Evolutionary conservation across 2,329 filamentous ascomycete genomes (phyloP).

Genomic region (Alternaria alternata): DNA sequence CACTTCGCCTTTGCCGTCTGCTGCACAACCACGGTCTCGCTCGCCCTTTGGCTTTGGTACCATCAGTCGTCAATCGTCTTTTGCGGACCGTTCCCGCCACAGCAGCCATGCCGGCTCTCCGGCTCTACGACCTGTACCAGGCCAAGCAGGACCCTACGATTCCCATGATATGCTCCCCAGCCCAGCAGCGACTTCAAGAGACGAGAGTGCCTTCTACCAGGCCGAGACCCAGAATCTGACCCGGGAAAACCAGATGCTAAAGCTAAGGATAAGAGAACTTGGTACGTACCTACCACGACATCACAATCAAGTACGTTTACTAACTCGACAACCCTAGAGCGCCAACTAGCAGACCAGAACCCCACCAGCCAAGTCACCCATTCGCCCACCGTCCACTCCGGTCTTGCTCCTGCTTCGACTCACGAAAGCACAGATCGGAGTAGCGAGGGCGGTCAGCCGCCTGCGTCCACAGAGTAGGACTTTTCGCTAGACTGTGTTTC

Average conservation of each 20-base stretch:
- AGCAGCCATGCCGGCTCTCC: constrained; percentile 55
- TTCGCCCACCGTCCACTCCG: constrained; percentile 38
- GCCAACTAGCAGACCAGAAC: constrained; percentile 46
- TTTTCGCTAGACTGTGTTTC: constrained; percentile 4
- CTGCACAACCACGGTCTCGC: constrained; percentile 56
- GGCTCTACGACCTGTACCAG: constrained; percentile 63
- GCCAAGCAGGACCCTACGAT: constrained; percentile 38
- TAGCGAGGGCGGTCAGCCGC: constrained; percentile 1
- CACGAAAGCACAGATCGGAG: constrained; percentile 19
- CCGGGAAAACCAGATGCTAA: constrained; percentile 84
- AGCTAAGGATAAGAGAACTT: constrained; percentile 75
- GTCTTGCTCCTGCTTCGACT: constrained; percentile 35
- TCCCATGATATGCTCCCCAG: constrained; percentile 71
- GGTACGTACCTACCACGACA: constrained; percentile 55
- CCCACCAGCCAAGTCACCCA: constrained; percentile 43
- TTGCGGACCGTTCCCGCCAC: constrained; percentile 46
- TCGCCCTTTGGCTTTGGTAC: constrained; percentile 45
- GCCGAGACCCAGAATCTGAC: constrained; percentile 81
- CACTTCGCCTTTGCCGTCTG: constrained; percentile 52
- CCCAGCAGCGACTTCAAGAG: constrained; percentile 56
- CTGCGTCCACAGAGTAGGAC: constrained; percentile 11
- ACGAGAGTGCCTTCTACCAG: constrained; percentile 82
- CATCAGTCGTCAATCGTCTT: constrained; percentile 56
- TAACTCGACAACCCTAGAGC: constrained; percentile 35
- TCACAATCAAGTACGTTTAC: neutral